Evolutionary conservation across 805 yeast genomes (phyloP), one percentile per base, ranked within the genome.

Genomic region (Saturnispora ahearnii): DNA sequence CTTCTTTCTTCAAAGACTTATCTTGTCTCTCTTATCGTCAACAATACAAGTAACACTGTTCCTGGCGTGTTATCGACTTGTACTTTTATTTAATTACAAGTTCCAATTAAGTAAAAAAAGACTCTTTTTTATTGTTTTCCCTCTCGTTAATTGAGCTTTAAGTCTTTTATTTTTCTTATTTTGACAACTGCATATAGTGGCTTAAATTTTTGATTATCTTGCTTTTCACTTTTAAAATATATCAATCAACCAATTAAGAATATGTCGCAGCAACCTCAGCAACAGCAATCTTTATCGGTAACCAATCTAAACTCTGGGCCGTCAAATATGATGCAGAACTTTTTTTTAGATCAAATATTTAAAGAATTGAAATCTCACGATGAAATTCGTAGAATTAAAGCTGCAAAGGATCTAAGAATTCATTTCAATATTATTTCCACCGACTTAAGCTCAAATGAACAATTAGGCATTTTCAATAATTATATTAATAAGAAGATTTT

Each of bases 401-500:
- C 89, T 6, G 91, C 95, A 0, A 69, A 71, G 21, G 93, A 87
- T 56, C 72, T 91, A 48, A 73, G 84, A 44, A 78, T 76, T 32
- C 83, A 87, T 55, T 73, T 91, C 49, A 77, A 81, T 5, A 73
- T 86, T 0, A 76, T 86, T 11, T 84, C 93, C 2, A 77, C 95
- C 45, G 97, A 90, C 59, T 57, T 65, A 15, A 73, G 83, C 21
- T 81, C 93, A 0, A 73, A 86, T 1, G 96, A 89, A 62, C 91
- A 85, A 58, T 79, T 87, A 57, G 79, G 86, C 54, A 69, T 89
- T 34, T 87, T 85, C 65, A 87, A 84, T 64, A 87, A 85, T 62
- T 90, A 84, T 51, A 83, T 91, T 54, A 89, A 91, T 69, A 85
- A 87, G 59, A 81, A 84, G 54, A 86, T 93, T 18, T 89, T 88